Evolutionary conservation across 306 rosid genomes (phyloP).

Genomic region (Ochetophila trinervis): DNA sequence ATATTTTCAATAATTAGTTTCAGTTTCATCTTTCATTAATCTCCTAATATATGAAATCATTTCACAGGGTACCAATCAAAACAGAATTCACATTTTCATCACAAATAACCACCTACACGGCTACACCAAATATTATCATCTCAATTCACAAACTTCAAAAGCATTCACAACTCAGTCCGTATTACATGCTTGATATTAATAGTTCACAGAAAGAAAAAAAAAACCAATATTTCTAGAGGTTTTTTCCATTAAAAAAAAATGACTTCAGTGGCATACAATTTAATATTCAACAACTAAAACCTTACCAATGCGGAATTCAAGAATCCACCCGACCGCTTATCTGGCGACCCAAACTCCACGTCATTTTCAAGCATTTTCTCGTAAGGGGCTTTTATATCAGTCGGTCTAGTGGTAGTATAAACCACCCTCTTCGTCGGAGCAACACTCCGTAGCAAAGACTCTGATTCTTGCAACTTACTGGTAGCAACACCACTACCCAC

Average conservation of each 20-base stretch:
- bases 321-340: slow-evolving; percentile 83
- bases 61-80: neutral
- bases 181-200: neutral
- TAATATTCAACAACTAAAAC: slow-evolving; percentile 5
- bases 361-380: slow-evolving; percentile 94
- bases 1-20: neutral
- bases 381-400: slow-evolving; percentile 85
- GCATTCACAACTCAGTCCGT: neutral
- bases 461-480: slow-evolving; percentile 62
- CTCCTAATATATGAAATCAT: too few relatives aligned
- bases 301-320: slow-evolving; percentile 80
- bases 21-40: neutral
- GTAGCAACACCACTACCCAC: slow-evolving; percentile 26
- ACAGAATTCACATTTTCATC: neutral
- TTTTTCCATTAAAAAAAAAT: neutral
- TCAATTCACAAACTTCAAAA: neutral
- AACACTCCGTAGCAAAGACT: slow-evolving; percentile 62
- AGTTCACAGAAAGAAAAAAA: neutral
- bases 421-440: slow-evolving; percentile 74
- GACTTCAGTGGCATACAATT: neutral
- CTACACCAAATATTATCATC: neutral
- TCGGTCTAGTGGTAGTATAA: slow-evolving; percentile 88
- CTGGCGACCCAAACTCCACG: slow-evolving; percentile 94
- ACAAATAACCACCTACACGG: too few relatives aligned
- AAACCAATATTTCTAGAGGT: neutral